phyloP scores from a whole-genome alignment of 1,284 basidiomycete species.

The Ganoderma boninense region DNA sequence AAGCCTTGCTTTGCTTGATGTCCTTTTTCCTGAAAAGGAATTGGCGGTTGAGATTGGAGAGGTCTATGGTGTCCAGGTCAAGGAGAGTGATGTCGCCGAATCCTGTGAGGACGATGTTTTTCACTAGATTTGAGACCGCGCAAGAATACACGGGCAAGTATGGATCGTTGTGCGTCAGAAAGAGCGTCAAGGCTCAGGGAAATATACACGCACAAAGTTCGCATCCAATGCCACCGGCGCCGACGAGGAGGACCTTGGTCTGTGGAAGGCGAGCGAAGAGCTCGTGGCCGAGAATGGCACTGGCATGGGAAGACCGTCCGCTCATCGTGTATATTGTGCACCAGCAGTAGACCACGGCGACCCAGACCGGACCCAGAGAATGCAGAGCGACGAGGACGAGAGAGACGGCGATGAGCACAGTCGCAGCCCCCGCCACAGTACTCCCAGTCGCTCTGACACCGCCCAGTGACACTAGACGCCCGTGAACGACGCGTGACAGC shows the following conservation, averaged over 20 bases:
- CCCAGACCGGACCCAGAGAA: not conserved
- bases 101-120: slow-evolving; percentile 94
- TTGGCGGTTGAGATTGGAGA: slow-evolving; percentile 97
- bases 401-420: not conserved
- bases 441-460: slow-evolving; percentile 8
- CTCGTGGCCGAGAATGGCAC: slow-evolving; percentile 80
- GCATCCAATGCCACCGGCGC: slow-evolving; percentile 97
- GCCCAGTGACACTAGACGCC: slow-evolving; percentile 20
- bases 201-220: slow-evolving; percentile 79
- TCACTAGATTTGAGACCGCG: slow-evolving; percentile 64
- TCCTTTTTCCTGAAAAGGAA: slow-evolving; percentile 98
- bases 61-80: slow-evolving; percentile 98
- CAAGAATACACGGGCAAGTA: too few species aligned
- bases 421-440: slow-evolving; percentile 6
- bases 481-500: slow-evolving; percentile 13
- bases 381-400: not conserved
- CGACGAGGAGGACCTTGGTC: slow-evolving; percentile 89
- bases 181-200: not conserved
- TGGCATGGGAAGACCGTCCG: slow-evolving; percentile 53
- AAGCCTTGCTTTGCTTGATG: slow-evolving; percentile 95
- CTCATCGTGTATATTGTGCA: slow-evolving; percentile 15
- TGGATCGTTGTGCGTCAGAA: not conserved
- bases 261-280: slow-evolving; percentile 65
- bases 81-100: slow-evolving; percentile 93
- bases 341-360: too few species aligned